These are phyloP conservation scores for Neocatenulostroma microsporum DNA, from an alignment of 2,329 filamentous ascomycete genomes.

Conservation along the genomic window DNA sequence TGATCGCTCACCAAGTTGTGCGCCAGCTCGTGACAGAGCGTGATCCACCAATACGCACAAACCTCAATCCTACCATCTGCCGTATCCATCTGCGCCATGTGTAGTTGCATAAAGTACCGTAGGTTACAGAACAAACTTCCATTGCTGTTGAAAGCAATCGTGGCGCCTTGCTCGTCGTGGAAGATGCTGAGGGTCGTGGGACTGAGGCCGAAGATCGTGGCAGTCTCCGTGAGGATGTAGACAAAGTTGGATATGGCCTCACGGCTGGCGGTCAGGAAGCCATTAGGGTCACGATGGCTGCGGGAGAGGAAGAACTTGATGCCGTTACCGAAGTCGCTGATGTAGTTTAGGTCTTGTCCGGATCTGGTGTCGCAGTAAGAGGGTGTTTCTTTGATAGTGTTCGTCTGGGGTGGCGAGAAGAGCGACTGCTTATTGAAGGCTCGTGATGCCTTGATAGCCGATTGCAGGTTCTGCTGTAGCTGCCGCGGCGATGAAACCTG, in stretches of 20 bases:
- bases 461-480: slow-evolving; percentile 63
- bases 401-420: slow-evolving; percentile 65
- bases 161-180: slow-evolving; percentile 68
- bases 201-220: slow-evolving; percentile 63
- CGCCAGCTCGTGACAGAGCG: slow-evolving; percentile 89
- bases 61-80: slow-evolving; percentile 57
- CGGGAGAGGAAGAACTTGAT: slow-evolving; percentile 67
- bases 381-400: slow-evolving; percentile 65
- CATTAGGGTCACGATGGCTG: slow-evolving; percentile 38
- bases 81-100: slow-evolving; percentile 44
- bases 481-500: slow-evolving; percentile 37
- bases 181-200: slow-evolving; percentile 72
- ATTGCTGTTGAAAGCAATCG: slow-evolving; percentile 84
- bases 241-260: slow-evolving; percentile 62
- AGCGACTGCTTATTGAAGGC: slow-evolving; percentile 65
- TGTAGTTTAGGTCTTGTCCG: slow-evolving; percentile 63
- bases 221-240: slow-evolving; percentile 59
- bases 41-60: slow-evolving; percentile 84
- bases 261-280: slow-evolving; percentile 57
- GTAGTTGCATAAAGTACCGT: slow-evolving; percentile 74
- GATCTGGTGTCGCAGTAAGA: slow-evolving; percentile 78
- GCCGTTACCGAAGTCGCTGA: slow-evolving; percentile 61
- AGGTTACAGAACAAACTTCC: slow-evolving; percentile 93
- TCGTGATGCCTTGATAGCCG: slow-evolving; percentile 70
- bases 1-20: slow-evolving; percentile 83